Conservation (phyloP, 2,329 filamentous ascomycete genomes). For the Penicillium sp. region DNA sequence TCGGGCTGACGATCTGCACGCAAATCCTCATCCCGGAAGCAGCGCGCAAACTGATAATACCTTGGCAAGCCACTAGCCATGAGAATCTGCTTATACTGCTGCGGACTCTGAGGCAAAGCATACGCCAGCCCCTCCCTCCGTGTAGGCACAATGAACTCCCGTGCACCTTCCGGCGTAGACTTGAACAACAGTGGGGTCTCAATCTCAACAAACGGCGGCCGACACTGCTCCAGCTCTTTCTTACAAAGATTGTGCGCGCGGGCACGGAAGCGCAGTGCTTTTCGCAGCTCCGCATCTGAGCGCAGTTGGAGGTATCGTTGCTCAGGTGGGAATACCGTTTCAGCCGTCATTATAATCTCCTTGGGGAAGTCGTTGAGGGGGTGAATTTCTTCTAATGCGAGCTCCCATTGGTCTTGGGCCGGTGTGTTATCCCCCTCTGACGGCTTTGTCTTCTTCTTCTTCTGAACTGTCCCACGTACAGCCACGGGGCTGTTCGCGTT, state of each 20-base stretch:
- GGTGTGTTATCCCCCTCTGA: conserved; percentile 24
- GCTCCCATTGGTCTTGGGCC: conserved; percentile 49
- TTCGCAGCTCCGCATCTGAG: conserved; percentile 64
- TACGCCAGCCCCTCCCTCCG: conserved; percentile 74
- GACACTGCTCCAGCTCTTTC: conserved; percentile 53
- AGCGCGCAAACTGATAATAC: conserved; percentile 92
- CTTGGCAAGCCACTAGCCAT: conserved; percentile 82
- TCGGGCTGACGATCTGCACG: conserved; percentile 92
- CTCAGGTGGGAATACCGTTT: conserved; percentile 69
- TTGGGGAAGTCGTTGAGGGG: conserved; percentile 71
- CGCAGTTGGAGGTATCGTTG: conserved; percentile 82
- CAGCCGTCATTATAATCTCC: conserved; percentile 71
- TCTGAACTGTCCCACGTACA: conserved; percentile 49
- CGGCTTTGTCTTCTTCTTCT: conserved; percentile 36
- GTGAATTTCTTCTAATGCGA: conserved; percentile 61
- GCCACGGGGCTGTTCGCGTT: conserved; percentile 54
- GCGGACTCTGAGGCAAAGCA: conserved; percentile 90
- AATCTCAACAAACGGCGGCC: conserved; percentile 65
- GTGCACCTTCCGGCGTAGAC: conserved; percentile 90
- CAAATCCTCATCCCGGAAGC: conserved; percentile 92
- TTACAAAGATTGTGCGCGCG: conserved; percentile 55
- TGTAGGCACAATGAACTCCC: conserved; percentile 92
- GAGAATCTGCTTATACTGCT: conserved; percentile 97
- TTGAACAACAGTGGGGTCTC: conserved; percentile 97
- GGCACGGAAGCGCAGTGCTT: conserved; percentile 69